Conservation (phyloP, 768 basidiomycete genomes). For the Mycena metata region DNA sequence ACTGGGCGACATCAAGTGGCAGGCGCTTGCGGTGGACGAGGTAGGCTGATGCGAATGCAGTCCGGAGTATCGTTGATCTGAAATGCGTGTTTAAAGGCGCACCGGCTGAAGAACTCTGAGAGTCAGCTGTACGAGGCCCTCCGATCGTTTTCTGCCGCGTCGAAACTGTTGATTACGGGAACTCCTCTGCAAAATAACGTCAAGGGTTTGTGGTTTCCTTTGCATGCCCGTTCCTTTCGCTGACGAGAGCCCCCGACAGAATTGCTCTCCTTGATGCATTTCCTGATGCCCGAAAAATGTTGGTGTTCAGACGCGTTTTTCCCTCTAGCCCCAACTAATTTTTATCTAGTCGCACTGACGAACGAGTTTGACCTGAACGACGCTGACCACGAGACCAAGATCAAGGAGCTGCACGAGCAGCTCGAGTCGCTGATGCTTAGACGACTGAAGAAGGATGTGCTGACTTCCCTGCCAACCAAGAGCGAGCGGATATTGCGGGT, state of each 20-base stretch:
- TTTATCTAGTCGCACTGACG: slow-evolving; percentile 80
- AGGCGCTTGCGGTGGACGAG: slow-evolving; percentile 96
- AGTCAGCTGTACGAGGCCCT: slow-evolving; percentile 97
- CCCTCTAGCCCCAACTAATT: background rate
- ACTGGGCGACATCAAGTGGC: slow-evolving; percentile 96
- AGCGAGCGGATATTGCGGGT: slow-evolving; percentile 97
- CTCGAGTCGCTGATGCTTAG: slow-evolving; percentile 95
- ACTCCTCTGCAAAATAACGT: slow-evolving; percentile 99
- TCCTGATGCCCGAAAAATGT: slow-evolving; percentile 99
- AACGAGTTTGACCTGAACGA: slow-evolving; percentile 96
- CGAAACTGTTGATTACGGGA: slow-evolving; percentile 96
- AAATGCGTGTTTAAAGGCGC: slow-evolving; percentile 69
- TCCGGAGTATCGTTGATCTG: slow-evolving; percentile 24
- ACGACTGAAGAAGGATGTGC: slow-evolving; percentile 94
- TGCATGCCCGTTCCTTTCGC: slow-evolving; percentile 26
- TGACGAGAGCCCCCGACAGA: slow-evolving; percentile 61
- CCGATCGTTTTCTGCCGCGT: slow-evolving; percentile 87
- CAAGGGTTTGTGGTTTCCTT: slow-evolving; percentile 72
- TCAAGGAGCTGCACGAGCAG: slow-evolving; percentile 95
- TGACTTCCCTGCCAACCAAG: slow-evolving; percentile 96
- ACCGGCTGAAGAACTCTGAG: slow-evolving; percentile 98
- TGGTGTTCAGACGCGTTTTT: slow-evolving; percentile 44
- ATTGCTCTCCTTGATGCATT: slow-evolving; percentile 97
- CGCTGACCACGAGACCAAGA: slow-evolving; percentile 95
- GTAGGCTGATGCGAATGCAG: slow-evolving; percentile 55